A percentile compares a stretch with the other conserved stretches of the same genome.
phyloP scores from a whole-genome alignment of 2,329 filamentous ascomycete genomes.

The Fusarium praegraminearum region DNA sequence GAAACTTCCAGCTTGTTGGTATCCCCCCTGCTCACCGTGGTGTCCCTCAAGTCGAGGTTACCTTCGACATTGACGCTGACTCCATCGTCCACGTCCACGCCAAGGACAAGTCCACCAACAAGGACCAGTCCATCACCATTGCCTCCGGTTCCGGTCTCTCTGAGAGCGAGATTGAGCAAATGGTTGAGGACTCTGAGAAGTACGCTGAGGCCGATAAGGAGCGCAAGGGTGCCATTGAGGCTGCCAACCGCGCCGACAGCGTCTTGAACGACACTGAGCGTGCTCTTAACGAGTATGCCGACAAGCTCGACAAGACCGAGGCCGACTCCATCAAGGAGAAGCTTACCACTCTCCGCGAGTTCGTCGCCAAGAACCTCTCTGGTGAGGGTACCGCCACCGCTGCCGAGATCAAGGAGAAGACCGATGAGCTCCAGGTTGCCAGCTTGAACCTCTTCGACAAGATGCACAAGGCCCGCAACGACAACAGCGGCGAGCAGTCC shows the following conservation, averaged over 20 bases:
- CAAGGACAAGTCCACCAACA: constrained; percentile 99
- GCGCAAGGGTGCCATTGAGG: constrained; percentile 94
- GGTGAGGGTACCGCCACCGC: constrained; percentile 89
- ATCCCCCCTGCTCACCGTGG: constrained; percentile 96
- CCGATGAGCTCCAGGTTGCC: constrained; percentile 95
- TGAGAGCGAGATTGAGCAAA: constrained; percentile 92
- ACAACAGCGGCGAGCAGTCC: constrained; percentile 68
- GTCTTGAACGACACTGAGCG: constrained; percentile 98
- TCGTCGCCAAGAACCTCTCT: constrained; percentile 92
- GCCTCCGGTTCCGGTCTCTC: constrained; percentile 97
- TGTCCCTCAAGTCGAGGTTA: constrained; percentile 96
- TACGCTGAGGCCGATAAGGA: constrained; percentile 96
- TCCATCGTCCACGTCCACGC: constrained; percentile 98
- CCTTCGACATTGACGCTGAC: constrained; percentile 98
- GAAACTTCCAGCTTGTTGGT: constrained; percentile 99
- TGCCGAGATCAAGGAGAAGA: constrained; percentile 97
- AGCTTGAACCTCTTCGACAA: constrained; percentile 98
- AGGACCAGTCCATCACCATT: constrained; percentile 99
- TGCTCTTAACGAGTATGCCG: constrained; percentile 95
- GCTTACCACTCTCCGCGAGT: constrained; percentile 86
- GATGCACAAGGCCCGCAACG: constrained; percentile 95
- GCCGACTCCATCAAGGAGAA: constrained; percentile 94
- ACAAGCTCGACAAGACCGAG: constrained; percentile 97
- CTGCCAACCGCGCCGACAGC: constrained; percentile 96
- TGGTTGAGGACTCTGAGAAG: constrained; percentile 98